Evolutionary conservation across 805 yeast species (phyloP), one percentile per base, ranked within the genome.

Genomic region (Brettanomyces bruxellensis): DNA sequence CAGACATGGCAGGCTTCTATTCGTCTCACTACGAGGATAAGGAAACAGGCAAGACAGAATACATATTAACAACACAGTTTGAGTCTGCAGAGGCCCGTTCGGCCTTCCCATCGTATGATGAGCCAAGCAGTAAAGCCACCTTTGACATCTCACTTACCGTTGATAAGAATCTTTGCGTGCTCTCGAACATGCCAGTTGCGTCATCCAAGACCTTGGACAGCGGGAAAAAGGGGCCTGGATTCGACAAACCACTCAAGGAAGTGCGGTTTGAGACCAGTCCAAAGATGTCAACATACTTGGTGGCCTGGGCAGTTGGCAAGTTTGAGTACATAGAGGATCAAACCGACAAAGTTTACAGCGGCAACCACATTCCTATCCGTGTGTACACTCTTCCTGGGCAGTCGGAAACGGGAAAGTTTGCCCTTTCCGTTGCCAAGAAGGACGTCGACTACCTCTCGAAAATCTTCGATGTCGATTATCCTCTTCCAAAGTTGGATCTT

Each of bases 401-500:
- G 50, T 57, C 68, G 3, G 51, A 70, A 41, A 68, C 65, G n/a
- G 81, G 81, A 3, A 51, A 61, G 47, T 69, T 69, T 56, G 81
- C 81, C 3, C 61, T 70, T 44, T 65, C 62, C 38, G 68, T 73
- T 32, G 71, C 81, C 8, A 71, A 75, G 22, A 68, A 68, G 44
- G 73, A 74, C 40, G 72, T 77, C 38, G 80, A 75, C 55, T 74
- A 65, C 56, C 71, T 73, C 53, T 68, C 76, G 12, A 56, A 55
- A 40, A 65, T 74, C 23, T 77, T 77, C 53, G 77, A 73, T 49
- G 61, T 75, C 44, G 67, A 62, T 39, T 86, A 84, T 58, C 93
- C 95, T 75, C 70, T 86, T 54, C 91, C 95, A 40, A 86, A 86
- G 65, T 68, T 86, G 61, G 95, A 87, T 59, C 70, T 85, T 65